Evolutionary conservation across 179 eudicot genomes (phyloP).

Genomic region (Silene noctiflora): DNA sequence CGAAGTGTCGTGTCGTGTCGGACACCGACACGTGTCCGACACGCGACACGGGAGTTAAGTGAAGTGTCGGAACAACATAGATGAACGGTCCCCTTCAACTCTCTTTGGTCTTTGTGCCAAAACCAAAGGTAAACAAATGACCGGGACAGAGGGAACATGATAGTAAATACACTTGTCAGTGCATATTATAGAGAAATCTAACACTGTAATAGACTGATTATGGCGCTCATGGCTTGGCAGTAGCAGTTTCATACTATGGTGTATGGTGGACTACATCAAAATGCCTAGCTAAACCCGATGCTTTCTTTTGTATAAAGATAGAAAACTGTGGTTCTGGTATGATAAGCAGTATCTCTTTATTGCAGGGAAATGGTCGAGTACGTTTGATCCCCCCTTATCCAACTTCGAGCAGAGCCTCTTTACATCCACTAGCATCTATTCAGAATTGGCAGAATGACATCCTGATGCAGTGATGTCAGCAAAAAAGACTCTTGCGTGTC

Average conservation of each 20-base stretch:
- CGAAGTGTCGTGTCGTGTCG: too few species aligned
- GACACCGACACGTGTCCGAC: too few species aligned
- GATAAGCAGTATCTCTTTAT: neutral
- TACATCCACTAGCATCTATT: neutral
- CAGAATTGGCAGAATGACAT: neutral
- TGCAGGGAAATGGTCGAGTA: neutral
- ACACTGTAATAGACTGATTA: neutral
- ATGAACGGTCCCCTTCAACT: too few species aligned
- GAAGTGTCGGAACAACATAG: too few species aligned
- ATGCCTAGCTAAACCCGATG: neutral
- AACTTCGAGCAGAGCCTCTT: too few species aligned
- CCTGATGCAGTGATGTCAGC: neutral
- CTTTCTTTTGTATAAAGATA: neutral
- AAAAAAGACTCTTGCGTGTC: neutral
- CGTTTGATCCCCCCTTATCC: too few species aligned
- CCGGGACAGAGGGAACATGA: neutral
- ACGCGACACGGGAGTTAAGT: too few species aligned
- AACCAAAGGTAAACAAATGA: too few species aligned
- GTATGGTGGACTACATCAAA: neutral
- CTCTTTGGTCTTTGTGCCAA: too few species aligned
- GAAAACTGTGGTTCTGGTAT: neutral
- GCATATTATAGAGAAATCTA: neutral
- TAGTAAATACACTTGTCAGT: neutral
- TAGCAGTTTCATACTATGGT: neutral
- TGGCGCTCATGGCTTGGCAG: neutral